Base-by-base conservation (phyloP, 768 basidiomycete species). In the Boletus rufocinnamomeus region DNA sequence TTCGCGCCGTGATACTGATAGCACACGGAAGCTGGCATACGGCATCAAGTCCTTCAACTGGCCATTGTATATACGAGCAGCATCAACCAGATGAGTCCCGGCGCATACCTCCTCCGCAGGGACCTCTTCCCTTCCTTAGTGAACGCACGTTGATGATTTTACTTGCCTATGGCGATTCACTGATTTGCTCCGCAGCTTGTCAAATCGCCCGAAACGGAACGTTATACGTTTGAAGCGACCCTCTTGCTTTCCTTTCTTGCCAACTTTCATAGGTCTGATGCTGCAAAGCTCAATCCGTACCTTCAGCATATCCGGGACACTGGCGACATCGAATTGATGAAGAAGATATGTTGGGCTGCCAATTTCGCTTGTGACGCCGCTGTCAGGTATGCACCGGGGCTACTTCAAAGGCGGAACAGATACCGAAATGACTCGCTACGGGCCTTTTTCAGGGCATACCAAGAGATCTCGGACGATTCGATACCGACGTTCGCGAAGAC, bases 191-290 rank as follows among this genome's bases (percentile, higher is more conserved):
- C 13, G 7, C 47, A 88, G 88, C 74, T 87, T 35, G 77, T 87
- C 30, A 85, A 79, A 59, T 76, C 77, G 11, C 79, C 78, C 2
- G 80, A 82, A 23, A 87, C 81, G 5, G 79, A 81, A 60, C 75
- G 77, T 50, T 86, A 74, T 66, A 79, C 84, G 1, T 84, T 86
- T 54, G 86, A 88, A 65, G 83, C 84, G 2, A 72, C 78, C 0
- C 73, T 88, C 7, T 72, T 89, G 7, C 77, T 88, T n/a, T 77
- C 83, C 13, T 71, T 88, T 35, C 78, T 90, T 2, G 83, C 83
- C 53, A 88, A 87, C 64, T 90, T 84, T 67, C 88, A 89, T 68
- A 87, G 84, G 64, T 86, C 86, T 0, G 87, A 88, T 65, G 86
- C 85, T 11, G 83, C 85, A 11, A 86, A 81, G 61, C 77, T 87